phyloP scores from a whole-genome alignment of 2,329 filamentous ascomycete species.

The Claviceps cyperi region DNA sequence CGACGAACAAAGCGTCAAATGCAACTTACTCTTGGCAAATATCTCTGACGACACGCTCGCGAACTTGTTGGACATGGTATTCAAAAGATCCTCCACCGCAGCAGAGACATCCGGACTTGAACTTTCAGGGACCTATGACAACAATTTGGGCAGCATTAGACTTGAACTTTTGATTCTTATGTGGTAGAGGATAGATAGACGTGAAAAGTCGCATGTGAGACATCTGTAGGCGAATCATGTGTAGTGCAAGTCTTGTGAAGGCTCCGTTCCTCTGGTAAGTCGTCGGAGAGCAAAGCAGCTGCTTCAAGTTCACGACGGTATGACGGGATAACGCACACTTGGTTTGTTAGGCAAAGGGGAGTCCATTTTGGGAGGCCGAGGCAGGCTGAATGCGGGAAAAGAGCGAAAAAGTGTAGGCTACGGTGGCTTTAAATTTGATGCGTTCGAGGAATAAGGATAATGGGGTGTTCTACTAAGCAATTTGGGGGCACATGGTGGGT shows the following conservation, averaged over 20 bases:
- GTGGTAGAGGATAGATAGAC: too few relatives aligned
- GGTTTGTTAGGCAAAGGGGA: neutral
- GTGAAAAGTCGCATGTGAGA: too few relatives aligned
- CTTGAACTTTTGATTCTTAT: neutral
- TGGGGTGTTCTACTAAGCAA: too few relatives aligned
- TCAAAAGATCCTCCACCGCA: slow-evolving; percentile 76
- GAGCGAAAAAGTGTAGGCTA: too few relatives aligned
- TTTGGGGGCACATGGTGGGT: too few relatives aligned
- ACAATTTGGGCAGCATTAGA: neutral
- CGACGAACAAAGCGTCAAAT: neutral
- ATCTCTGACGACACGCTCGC: slow-evolving; percentile 73
- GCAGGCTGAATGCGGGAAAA: neutral
- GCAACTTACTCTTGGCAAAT: slow-evolving; percentile 64
- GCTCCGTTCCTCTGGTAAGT: too few relatives aligned
- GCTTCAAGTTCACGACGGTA: too few relatives aligned
- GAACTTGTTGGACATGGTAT: slow-evolving; percentile 75
- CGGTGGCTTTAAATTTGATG: neutral
- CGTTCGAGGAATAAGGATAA: too few relatives aligned
- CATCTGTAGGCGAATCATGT: too few relatives aligned
- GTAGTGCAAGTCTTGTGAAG: too few relatives aligned
- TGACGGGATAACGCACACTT: neutral
- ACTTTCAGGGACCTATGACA: slow-evolving; percentile 21
- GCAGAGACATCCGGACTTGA: slow-evolving; percentile 52
- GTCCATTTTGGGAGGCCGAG: neutral
- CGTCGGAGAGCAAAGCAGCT: too few relatives aligned